Conservation (phyloP, 2,329 filamentous ascomycete genomes). For the Ceratocystiopsis sp. region DNA sequence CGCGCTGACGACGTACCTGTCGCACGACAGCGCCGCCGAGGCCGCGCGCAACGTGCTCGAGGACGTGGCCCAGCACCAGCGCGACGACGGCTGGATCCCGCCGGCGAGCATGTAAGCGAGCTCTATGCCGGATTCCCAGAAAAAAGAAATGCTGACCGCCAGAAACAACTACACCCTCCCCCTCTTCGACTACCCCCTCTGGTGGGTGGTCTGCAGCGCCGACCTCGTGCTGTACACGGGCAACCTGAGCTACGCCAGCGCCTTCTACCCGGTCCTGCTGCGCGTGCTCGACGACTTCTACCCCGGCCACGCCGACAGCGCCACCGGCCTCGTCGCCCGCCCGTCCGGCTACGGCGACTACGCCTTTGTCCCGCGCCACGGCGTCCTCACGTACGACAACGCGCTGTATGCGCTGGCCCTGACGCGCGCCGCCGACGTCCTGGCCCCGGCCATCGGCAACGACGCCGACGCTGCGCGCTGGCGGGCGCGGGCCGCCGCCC, state of each 20-base stretch:
- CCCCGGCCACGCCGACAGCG: slow-evolving; percentile 21
- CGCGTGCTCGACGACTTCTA: slow-evolving; percentile 29
- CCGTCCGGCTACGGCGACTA: slow-evolving; percentile 30
- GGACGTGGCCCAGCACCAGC: slow-evolving; percentile 30
- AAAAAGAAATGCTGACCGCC: too few species aligned
- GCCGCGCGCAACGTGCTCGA: slow-evolving; percentile 29
- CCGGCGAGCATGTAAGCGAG: slow-evolving; percentile 33
- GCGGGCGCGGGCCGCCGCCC: slow-evolving; percentile 18
- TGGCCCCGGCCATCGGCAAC: slow-evolving; percentile 19
- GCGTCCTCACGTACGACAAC: slow-evolving; percentile 34
- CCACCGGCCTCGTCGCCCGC: slow-evolving; percentile 24
- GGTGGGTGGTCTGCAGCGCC: slow-evolving; percentile 32
- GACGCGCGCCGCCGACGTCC: slow-evolving; percentile 21
- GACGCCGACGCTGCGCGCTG: slow-evolving; percentile 21
- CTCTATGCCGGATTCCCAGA: too few species aligned
- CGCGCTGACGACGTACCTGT: slow-evolving; percentile 29
- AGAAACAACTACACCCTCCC: slow-evolving; percentile 26
- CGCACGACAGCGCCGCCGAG: slow-evolving; percentile 21
- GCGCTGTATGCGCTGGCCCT: slow-evolving; percentile 31
- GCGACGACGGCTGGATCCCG: slow-evolving; percentile 34
- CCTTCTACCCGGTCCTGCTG: slow-evolving; percentile 24
- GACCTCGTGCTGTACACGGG: slow-evolving; percentile 33
- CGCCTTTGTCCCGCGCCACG: slow-evolving; percentile 29
- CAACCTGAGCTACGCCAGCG: slow-evolving; percentile 22
- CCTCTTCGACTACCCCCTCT: slow-evolving; percentile 34